phyloP scores from a whole-genome alignment of 352 stramenopile species.

The Discostella stelligera region DNA sequence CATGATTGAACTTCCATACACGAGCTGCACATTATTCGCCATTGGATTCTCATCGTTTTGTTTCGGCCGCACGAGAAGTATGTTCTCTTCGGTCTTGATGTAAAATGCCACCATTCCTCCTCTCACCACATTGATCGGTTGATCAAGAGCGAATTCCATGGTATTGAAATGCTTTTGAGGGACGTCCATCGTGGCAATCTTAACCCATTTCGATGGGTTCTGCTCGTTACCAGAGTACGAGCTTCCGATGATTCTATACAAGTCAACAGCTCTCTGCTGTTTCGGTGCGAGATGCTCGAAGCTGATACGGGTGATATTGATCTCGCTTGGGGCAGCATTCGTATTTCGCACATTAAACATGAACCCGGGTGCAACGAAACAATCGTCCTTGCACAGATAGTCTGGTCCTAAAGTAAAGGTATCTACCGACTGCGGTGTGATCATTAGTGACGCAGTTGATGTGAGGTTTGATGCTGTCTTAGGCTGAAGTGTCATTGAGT shows the following conservation, averaged over 20 bases:
- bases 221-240: conserved; percentile 8
- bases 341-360: conserved; percentile 11
- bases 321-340: background rate
- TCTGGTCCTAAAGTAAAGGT: conserved; percentile 7
- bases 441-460: background rate
- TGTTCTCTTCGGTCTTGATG: conserved; percentile 14
- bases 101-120: conserved; percentile 15
- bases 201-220: background rate
- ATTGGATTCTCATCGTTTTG: background rate
- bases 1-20: conserved; percentile 7
- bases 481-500: background rate
- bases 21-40: conserved; percentile 7
- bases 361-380: background rate
- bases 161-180: conserved; percentile 2
- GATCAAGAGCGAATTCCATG: background rate
- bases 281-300: conserved; percentile 6
- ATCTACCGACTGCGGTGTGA: background rate
- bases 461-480: background rate
- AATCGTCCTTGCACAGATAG: conserved; percentile 1
- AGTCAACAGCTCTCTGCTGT: background rate
- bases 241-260: conserved; percentile 2
- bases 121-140: background rate
- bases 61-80: background rate
- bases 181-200: background rate
- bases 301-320: conserved; percentile 7